Base-by-base conservation (phyloP, 805 yeast genomes). In the Peterozyma toletana region DNA sequence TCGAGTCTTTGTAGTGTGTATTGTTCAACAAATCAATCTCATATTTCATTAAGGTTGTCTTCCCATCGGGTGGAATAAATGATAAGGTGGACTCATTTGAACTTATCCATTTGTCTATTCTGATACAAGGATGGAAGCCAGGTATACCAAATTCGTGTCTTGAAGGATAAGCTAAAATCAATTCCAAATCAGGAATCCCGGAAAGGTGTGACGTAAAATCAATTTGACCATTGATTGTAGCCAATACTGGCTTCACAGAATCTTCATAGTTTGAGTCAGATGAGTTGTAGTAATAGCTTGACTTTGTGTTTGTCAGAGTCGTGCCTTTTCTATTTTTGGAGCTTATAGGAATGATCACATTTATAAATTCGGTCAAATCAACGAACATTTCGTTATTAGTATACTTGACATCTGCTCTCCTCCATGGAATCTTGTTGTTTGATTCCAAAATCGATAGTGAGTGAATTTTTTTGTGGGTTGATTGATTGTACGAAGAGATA, bases 41-140 rank as follows among this genome's bases (percentile, higher is more conserved):
- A 60, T 90, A 90, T 9, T 75, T 61, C 72, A 82, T 74, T 17
- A 90, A 57, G 2, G 71, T 67, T 35, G 78, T 77, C 46, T 67
- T 72, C 6, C 95, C 97, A 60, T 91, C 96, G 0, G 98, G 96
- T 5, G 98, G 99, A 15, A 85, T 71, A 54, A 91, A 87, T 14
- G 78, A 68, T 30, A 89, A 56, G 0, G 63, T 50, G 1, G 78
- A 80, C 1, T 74, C 73, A 11, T 36, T 21, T 5, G 54, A 54
- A 33, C 54, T 48, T 1, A 54, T 42, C 87, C 88, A 84, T 15
- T 63, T 62, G 10, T 67, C 71, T 1, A 71, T 50, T 38, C 80
- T 71, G 1, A 90, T 76, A 58, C 91, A 82, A 39, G 71, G 73
- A 58, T 91, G 96, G 50, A 87, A 77, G 11, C 79, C 66, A 0